Base-by-base conservation (phyloP, 1,139 yeast species). In the Pichia sp. region DNA sequence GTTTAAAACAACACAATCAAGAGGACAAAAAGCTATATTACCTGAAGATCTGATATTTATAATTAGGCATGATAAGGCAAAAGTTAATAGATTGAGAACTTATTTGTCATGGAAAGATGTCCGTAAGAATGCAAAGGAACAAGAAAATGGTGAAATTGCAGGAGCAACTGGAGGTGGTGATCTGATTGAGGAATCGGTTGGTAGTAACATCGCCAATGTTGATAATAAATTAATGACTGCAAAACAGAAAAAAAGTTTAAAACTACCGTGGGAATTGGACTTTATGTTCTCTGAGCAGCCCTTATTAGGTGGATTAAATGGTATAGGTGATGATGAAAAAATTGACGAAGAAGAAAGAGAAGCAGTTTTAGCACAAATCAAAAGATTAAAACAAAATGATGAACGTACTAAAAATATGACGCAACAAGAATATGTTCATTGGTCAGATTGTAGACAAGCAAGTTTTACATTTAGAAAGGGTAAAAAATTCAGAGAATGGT, bases 391-490 rank as follows among this genome's bases (percentile, higher is more conserved):
- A 64, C 84, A 81, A 72, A 98, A 98, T 4, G 99, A 93, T 68
- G 97, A 93, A 54, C 75, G 99, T 59, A 93, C 99, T 0, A 80
- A 76, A 60, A 80, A 86, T 59, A 95, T 93, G 99, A 93, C 99
- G 0, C 83, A 84, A 62, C 97, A 93, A 64, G 99, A 93, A 67
- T 93, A 93, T 62, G 99, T 91, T 19, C 99, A 95, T 67, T 93
- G 98, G 97, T 87, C 96, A 16, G 99, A 93, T 66, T 93, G 99
- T 70, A 80, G 99, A 59, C 99, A 93, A 67, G 99, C 99, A 1
- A 84, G 95, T 53, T 95, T 93, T 66, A 95, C 99, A 0, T 93
- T 90, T 64, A 77, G 98, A 62, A 93, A 95, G 67, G 88, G 87
- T 19, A 89, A 91, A 67, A 74, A 97, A 63, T 93, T 93, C 66